A percentile compares a stretch with the other conserved stretches of the same genome.
Evolutionary conservation across 2,329 filamentous ascomycete genomes (phyloP).

Genomic region (Ophiostoma ips): DNA sequence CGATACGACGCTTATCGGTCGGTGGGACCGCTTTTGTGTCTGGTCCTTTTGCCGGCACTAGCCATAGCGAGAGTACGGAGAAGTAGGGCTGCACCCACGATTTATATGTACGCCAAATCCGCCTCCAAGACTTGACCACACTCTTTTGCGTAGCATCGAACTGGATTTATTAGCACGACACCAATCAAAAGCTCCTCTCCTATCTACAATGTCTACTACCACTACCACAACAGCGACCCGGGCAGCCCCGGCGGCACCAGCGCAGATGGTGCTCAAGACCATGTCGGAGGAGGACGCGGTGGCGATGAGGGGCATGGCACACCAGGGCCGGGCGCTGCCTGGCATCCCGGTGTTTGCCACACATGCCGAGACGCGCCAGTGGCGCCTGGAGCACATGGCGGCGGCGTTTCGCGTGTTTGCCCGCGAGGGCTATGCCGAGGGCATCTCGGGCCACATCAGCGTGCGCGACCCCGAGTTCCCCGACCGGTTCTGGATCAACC

Average conservation of each 20-base stretch:
- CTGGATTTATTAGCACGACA: no score
- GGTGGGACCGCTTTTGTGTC: background rate
- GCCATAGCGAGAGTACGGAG: no score
- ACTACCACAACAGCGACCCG: background rate
- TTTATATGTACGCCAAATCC: no score
- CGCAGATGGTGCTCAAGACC: background rate
- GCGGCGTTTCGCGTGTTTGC: slow-evolving; percentile 47
- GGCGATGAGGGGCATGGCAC: slow-evolving; percentile 8
- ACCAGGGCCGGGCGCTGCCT: slow-evolving; percentile 6
- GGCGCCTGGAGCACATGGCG: slow-evolving; percentile 33
- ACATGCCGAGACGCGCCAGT: slow-evolving; percentile 8
- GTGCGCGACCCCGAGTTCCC: slow-evolving; percentile 43
- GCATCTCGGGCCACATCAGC: slow-evolving; percentile 47
- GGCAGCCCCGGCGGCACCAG: background rate
- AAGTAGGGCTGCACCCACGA: no score
- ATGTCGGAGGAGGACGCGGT: background rate
- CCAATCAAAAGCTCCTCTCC: no score
- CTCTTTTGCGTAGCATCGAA: no score
- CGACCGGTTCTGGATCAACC: slow-evolving; percentile 48
- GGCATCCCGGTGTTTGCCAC: slow-evolving; percentile 10
- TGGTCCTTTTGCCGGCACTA: no score
- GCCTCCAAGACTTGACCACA: no score
- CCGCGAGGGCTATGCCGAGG: slow-evolving; percentile 44
- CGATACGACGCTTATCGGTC: background rate
- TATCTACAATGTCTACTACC: background rate